A percentile compares a stretch with the other conserved stretches of the same genome.
Evolutionary conservation across 495 filamentous ascomycete genomes (phyloP).

Genomic region (Xylaria venustula): DNA sequence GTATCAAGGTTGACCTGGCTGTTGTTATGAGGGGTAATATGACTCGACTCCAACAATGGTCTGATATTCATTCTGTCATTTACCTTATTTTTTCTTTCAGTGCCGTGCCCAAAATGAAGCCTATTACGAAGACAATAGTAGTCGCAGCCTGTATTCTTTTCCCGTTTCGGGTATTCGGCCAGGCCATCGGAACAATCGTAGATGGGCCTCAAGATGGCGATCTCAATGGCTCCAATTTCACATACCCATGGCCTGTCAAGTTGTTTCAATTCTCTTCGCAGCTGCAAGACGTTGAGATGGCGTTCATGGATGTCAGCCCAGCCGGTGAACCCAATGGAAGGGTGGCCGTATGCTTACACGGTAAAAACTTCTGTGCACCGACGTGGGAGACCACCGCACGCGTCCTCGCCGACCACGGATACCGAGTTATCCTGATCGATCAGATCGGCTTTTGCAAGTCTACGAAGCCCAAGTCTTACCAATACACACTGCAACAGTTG

Average conservation of each 20-base stretch:
- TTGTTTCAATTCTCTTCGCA: conserved; percentile 39
- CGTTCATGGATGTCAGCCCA: conserved; percentile 45
- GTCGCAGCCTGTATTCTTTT: conserved; percentile 6
- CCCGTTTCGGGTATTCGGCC: conserved; percentile 12
- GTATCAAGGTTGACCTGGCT: background rate
- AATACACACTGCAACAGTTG: conserved; percentile 43
- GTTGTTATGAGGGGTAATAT: background rate
- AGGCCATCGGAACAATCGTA: conserved; percentile 21
- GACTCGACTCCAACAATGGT: background rate
- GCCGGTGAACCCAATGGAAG: conserved; percentile 21
- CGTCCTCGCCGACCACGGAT: conserved; percentile 33
- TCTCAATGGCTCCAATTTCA: conserved; percentile 42
- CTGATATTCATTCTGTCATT: background rate
- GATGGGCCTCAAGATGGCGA: conserved; percentile 29
- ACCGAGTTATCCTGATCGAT: conserved; percentile 45
- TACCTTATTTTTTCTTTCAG: background rate
- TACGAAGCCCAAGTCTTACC: conserved; percentile 42
- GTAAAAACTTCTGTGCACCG: conserved; percentile 46
- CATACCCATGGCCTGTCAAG: conserved; percentile 43
- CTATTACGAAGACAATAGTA: conserved; percentile 9
- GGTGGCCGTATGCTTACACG: conserved; percentile 41
- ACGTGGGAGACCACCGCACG: conserved; percentile 40
- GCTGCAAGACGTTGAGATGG: conserved; percentile 38
- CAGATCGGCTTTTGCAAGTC: conserved; percentile 51
- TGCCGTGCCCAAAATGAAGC: conserved; percentile 3